Conservation (phyloP, 768 basidiomycete species). For the Grammothele lineata region DNA sequence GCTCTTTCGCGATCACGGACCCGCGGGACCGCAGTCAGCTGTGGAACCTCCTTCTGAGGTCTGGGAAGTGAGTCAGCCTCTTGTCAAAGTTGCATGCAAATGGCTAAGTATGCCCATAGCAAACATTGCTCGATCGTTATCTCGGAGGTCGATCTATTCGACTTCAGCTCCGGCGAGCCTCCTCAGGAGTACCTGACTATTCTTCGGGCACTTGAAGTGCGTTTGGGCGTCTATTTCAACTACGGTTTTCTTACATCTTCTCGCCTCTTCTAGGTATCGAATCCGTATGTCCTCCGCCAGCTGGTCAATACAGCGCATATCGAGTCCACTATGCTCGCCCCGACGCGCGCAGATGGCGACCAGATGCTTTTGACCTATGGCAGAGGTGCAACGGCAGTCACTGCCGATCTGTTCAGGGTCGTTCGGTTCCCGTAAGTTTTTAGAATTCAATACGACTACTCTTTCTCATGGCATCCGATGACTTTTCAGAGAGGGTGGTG, state of each 20-base stretch:
- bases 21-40: slow-evolving; percentile 55
- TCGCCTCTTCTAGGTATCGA: slow-evolving; percentile 56
- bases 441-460: no score
- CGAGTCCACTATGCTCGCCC: slow-evolving; percentile 67
- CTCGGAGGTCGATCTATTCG: slow-evolving; percentile 72
- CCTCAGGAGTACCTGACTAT: slow-evolving; percentile 61
- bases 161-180: slow-evolving; percentile 74
- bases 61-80: slow-evolving; percentile 66
- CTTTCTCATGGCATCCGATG: no score
- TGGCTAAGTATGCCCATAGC: no score
- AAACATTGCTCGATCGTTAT: slow-evolving; percentile 51
- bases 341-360: slow-evolving; percentile 62
- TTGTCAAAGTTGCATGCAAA: no score
- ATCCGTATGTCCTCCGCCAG: slow-evolving; percentile 73
- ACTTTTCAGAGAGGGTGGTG: slow-evolving; percentile 67
- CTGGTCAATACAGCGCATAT: slow-evolving; percentile 73
- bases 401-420: slow-evolving; percentile 58
- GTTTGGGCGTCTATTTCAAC: slow-evolving; percentile 17
- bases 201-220: slow-evolving; percentile 75
- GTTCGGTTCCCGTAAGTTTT: slow-evolving; percentile 57
- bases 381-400: slow-evolving; percentile 40
- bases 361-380: slow-evolving; percentile 31
- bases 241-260: no score
- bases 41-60: slow-evolving; percentile 49
- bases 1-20: slow-evolving; percentile 73